Conservation (phyloP, 306 rosid species). For the Malus domestica region DNA sequence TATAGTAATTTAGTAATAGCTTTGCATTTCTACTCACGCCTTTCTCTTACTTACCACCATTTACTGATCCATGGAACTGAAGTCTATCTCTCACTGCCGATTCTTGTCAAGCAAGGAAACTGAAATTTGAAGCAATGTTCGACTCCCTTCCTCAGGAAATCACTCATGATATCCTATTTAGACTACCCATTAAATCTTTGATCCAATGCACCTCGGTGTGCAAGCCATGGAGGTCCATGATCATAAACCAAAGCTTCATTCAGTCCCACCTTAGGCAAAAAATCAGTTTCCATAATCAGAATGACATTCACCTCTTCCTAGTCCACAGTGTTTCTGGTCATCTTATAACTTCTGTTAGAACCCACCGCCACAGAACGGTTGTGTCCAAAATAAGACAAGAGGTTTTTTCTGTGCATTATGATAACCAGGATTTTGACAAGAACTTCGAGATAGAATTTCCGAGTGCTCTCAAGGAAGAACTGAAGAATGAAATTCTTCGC, state of each 20-base stretch:
- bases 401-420: background rate
- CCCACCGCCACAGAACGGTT: background rate
- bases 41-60: background rate
- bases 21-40: background rate
- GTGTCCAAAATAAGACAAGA: background rate
- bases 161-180: background rate
- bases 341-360: too few species aligned
- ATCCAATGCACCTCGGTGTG: background rate
- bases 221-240: background rate
- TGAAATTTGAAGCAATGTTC: background rate
- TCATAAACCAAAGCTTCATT: background rate
- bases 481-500: background rate
- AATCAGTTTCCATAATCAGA: background rate
- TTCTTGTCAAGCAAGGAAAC: background rate
- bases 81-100: too few species aligned
- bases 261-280: background rate
- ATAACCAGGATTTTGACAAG: background rate
- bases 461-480: background rate
- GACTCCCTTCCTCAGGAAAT: background rate
- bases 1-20: too few species aligned
- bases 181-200: background rate
- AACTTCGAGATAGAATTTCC: background rate
- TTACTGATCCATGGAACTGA: background rate
- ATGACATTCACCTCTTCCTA: background rate
- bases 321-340: background rate